Base-by-base conservation (phyloP, 352 stramenopile species). In the Phytophthora tubulina region DNA sequence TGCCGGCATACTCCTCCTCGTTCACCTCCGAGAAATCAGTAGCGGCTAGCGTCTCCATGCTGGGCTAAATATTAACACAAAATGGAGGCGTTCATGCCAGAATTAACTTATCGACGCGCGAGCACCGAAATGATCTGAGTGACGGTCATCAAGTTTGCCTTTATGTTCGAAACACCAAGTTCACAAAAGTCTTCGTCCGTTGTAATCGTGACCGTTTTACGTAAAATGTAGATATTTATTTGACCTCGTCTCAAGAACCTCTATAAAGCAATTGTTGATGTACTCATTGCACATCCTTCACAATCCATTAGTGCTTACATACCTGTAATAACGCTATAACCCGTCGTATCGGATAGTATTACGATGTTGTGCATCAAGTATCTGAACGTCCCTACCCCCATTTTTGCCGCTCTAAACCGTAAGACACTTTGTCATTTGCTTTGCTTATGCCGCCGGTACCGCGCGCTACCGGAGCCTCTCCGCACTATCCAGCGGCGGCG, bases 141-240 rank as follows among this genome's bases (percentile, higher is more conserved):
- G 67, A 71, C 48, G 53, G 41, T 75, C 61, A 50, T 9, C 0
- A 57, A 69, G 63, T 72, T 72, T 76, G 50, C 56, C 33, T 58
- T 67, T 65, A 57, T 70, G 67, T 63, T 15, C 4, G 5, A 15
- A 7, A 66, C 61, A 62, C 32, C 10, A 70, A 58, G 9, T 50
- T 3, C 61, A 33, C 60, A 60, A 15, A 55, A 62, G 3, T 56
- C 1, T 60, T 82, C 41, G 33, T 83, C 0, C 75, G 75, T 87
- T 67, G 36, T 30, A 33, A 75, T 36, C 44, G 55, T 8, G 36
- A 65, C 10, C 42, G 39, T 65, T 55, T 69, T 65, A 59, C 30
- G 45, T 64, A 65, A 70, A 73, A 41, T 50, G 21, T 46, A 65
- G 44, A 6, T 74, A 74, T 70, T 74, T 70, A 70, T 58, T 54